These are phyloP conservation scores for Plenodomus lindquistii DNA, from an alignment of 2,329 filamentous ascomycete species.

Conservation along the genomic window DNA sequence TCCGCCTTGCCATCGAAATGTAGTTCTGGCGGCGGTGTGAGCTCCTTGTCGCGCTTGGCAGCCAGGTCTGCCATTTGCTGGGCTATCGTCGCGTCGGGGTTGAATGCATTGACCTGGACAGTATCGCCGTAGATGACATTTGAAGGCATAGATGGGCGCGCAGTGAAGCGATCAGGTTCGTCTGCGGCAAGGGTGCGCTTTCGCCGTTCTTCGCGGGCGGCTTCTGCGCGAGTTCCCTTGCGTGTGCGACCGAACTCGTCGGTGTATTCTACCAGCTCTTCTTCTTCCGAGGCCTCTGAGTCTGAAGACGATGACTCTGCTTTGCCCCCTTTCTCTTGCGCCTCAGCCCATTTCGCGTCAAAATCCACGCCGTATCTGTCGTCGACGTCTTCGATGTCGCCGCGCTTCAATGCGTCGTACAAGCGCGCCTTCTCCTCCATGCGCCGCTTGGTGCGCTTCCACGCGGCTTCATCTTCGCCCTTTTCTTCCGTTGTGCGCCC, in stretches of 20 bases:
- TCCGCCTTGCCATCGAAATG: conserved; percentile 89
- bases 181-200: conserved; percentile 59
- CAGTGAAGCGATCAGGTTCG: conserved; percentile 70
- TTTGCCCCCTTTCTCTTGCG: conserved; percentile 51
- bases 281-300: conserved; percentile 43
- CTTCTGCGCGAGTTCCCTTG: conserved; percentile 70
- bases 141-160: conserved; percentile 66
- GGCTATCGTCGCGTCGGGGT: conserved; percentile 66
- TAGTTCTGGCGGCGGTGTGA: conserved; percentile 76
- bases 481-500: conserved; percentile 60
- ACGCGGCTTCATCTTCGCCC: conserved; percentile 58
- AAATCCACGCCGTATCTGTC: conserved; percentile 81
- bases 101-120: conserved; percentile 82
- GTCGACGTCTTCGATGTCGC: conserved; percentile 69
- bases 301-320: conserved; percentile 47
- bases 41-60: conserved; percentile 73
- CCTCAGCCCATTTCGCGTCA: conserved; percentile 91
- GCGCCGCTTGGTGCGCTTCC: conserved; percentile 71
- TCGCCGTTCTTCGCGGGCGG: conserved; percentile 64
- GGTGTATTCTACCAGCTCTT: conserved; percentile 78
- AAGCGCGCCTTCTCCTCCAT: conserved; percentile 89
- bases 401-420: conserved; percentile 88
- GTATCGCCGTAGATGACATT: conserved; percentile 83
- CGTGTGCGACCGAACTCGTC: conserved; percentile 92
- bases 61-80: conserved; percentile 79